Evolutionary conservation across 768 basidiomycete species (phyloP).

Genomic region (Candolleomyces efflorescens): DNA sequence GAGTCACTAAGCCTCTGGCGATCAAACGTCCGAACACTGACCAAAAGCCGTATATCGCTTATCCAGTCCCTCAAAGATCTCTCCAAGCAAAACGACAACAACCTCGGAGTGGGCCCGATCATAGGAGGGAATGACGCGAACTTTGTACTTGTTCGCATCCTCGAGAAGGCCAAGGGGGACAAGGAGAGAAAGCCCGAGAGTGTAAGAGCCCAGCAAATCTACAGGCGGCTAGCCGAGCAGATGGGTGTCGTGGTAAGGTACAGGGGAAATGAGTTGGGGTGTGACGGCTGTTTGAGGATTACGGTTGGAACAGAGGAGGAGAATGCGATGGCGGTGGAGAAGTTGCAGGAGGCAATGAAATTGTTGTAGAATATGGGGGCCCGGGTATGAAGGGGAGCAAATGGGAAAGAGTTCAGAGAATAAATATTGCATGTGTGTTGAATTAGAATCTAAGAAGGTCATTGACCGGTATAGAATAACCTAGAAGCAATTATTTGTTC

Average conservation of each 20-base stretch:
- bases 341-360: conserved; percentile 46
- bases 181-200: conserved; percentile 21
- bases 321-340: conserved; percentile 55
- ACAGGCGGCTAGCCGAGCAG: conserved; percentile 80
- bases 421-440: too few relatives aligned
- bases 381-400: too few relatives aligned
- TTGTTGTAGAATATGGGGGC: conserved; percentile 15
- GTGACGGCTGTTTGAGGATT: conserved; percentile 81
- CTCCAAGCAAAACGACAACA: background rate
- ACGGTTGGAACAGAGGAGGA: conserved; percentile 86
- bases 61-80: conserved; percentile 46
- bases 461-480: too few relatives aligned
- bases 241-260: conserved; percentile 88
- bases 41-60: conserved; percentile 53
- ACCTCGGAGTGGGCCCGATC: conserved; percentile 55
- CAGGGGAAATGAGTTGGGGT: conserved; percentile 83
- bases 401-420: too few relatives aligned
- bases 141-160: conserved; percentile 80
- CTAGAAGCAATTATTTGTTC: too few relatives aligned
- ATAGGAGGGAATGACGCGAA: conserved; percentile 89
- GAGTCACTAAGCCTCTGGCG: conserved; percentile 60
- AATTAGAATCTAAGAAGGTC: too few relatives aligned
- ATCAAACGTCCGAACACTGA: conserved; percentile 55
- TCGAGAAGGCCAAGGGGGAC: conserved; percentile 26
- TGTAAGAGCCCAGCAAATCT: conserved; percentile 55